Evolutionary conservation across 1,284 basidiomycete species (phyloP).

Genomic region (Cutaneotrichosporon arboriforme): DNA sequence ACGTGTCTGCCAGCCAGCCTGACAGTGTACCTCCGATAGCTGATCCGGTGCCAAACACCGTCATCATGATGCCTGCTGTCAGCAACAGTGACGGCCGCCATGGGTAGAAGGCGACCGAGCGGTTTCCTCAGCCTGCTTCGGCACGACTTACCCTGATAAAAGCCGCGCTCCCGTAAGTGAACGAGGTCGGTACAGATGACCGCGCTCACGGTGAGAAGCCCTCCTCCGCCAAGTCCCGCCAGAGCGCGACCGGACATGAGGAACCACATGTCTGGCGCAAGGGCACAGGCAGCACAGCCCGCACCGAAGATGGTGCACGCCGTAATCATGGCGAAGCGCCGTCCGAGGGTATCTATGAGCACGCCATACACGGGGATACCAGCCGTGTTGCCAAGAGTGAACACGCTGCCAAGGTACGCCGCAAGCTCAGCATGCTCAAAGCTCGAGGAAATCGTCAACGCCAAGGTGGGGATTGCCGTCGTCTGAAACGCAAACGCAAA

Average conservation of each 20-base stretch:
- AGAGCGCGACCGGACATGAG: slow-evolving; percentile 42
- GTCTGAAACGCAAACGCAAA: slow-evolving; percentile 46
- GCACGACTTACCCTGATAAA: slow-evolving; percentile 45
- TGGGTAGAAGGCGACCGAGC: background rate
- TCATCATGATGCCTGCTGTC: slow-evolving; percentile 43
- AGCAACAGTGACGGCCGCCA: background rate
- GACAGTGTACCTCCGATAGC: slow-evolving; percentile 43
- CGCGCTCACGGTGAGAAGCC: slow-evolving; percentile 43
- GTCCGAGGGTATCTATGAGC: slow-evolving; percentile 43
- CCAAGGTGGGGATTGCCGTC: slow-evolving; percentile 44
- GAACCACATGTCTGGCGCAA: slow-evolving; percentile 34
- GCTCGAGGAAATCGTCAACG: slow-evolving; percentile 27
- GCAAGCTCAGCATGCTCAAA: slow-evolving; percentile 45
- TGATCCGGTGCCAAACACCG: slow-evolving; percentile 42
- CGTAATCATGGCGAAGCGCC: slow-evolving; percentile 41
- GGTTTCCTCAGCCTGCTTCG: background rate
- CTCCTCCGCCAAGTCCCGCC: slow-evolving; percentile 46
- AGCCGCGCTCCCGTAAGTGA: slow-evolving; percentile 43
- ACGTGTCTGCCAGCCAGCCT: slow-evolving; percentile 41
- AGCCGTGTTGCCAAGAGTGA: slow-evolving; percentile 41
- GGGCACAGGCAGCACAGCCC: slow-evolving; percentile 40
- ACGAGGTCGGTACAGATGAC: slow-evolving; percentile 48
- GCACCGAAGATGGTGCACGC: slow-evolving; percentile 39
- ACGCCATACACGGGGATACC: slow-evolving; percentile 48
- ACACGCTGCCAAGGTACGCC: slow-evolving; percentile 43